Percentiles rank a stretch among this genome's conserved stretches.
Conservation (phyloP, 2,329 filamentous ascomycete genomes). For the Stagonosporopsis tanaceti region DNA sequence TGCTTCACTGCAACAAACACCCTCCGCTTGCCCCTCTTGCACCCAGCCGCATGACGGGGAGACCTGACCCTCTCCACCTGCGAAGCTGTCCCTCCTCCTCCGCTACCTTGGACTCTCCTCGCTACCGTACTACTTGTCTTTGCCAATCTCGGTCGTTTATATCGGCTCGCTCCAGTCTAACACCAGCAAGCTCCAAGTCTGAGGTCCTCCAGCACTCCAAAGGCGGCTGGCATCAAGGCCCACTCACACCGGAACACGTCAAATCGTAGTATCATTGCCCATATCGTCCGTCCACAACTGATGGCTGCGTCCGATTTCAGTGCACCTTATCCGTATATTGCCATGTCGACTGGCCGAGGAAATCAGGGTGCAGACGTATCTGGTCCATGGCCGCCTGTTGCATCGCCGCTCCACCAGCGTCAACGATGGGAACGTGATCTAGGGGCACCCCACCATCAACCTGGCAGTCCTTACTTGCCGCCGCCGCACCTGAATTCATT, state of each 20-base stretch:
- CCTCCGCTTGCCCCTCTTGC: conserved; percentile 19
- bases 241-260: conserved; percentile 11
- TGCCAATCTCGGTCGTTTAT: not conserved
- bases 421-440: conserved; percentile 21
- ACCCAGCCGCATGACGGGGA: conserved; percentile 17
- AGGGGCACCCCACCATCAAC: conserved; percentile 14
- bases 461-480: conserved; percentile 21
- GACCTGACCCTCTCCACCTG: not conserved
- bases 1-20: conserved; percentile 29
- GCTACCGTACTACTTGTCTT: not conserved
- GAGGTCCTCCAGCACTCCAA: not conserved
- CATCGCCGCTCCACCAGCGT: conserved; percentile 27
- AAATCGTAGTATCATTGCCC: not conserved
- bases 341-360: conserved; percentile 27
- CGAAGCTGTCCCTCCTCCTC: not conserved
- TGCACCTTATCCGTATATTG: conserved; percentile 24
- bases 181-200: conserved; percentile 1
- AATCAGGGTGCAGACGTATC: conserved; percentile 30
- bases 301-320: conserved; percentile 42
- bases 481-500: conserved; percentile 10
- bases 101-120: not conserved
- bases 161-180: not conserved
- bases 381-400: conserved; percentile 27
- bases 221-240: conserved; percentile 1
- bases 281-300: not conserved